A percentile compares a stretch with the other conserved stretches of the same genome.
Evolutionary conservation across 2,329 filamentous ascomycete species (phyloP).

Genomic region (Fusarium chaquense): DNA sequence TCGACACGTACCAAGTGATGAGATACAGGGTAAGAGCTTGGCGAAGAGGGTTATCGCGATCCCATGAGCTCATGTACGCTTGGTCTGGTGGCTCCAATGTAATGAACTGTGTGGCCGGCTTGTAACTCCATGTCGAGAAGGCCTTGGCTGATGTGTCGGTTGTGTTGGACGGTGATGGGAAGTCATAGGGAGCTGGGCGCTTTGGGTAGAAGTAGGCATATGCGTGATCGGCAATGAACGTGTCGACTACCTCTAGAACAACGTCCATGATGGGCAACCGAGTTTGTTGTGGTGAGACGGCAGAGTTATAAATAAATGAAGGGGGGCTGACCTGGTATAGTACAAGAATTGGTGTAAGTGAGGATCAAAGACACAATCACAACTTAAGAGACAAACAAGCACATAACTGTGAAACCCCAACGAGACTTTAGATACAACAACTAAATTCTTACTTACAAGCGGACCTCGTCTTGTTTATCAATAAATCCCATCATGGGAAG

Average conservation of each 20-base stretch:
- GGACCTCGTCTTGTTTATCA: constrained; percentile 35
- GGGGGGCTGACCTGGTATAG: constrained; percentile 1
- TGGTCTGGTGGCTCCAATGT: constrained; percentile 76
- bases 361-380: constrained; percentile 4
- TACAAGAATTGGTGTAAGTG: constrained; percentile 24
- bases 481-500: constrained; percentile 13
- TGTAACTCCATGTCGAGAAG: constrained; percentile 74
- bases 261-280: constrained; percentile 79
- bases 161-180: constrained; percentile 63
- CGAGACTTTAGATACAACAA: background rate
- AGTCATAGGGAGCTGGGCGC: constrained; percentile 65
- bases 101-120: constrained; percentile 78
- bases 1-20: constrained; percentile 79
- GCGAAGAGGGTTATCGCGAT: constrained; percentile 80
- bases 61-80: constrained; percentile 82
- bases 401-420: constrained; percentile 2
- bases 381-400: background rate
- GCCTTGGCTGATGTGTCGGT: constrained; percentile 63
- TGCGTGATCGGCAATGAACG: constrained; percentile 81
- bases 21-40: constrained; percentile 82
- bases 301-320: background rate
- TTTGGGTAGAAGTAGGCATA: constrained; percentile 80
- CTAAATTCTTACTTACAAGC: background rate
- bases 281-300: background rate
- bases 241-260: constrained; percentile 87